Base-by-base conservation (phyloP, 495 filamentous ascomycete species). In the Trypethelium eluteriae region DNA sequence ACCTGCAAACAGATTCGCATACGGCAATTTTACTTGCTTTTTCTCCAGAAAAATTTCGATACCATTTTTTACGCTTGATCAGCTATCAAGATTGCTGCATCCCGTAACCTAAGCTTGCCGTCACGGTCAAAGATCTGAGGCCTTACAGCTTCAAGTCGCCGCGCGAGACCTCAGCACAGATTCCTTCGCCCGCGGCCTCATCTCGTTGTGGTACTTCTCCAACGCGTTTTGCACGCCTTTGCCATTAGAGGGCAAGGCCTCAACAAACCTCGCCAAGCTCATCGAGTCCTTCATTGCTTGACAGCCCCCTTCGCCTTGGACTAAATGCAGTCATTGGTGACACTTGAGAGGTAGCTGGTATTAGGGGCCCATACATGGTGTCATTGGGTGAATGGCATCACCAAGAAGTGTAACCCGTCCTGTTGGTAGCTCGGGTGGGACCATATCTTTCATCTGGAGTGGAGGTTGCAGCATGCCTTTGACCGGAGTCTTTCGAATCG, bases 131-230 rank as follows among this genome's bases (percentile, higher is more conserved):
- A 25, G 2, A 16, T 18, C 12, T 18, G 5, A 53, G 18, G 49
- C 49, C 49, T 53, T n/a, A 2, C n/a, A 5, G 11, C 11, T 53
- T n/a, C 2, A 53, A 18, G 49, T 14, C n/a, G 49, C 49, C 18
- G 49, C 49, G 5, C 49, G 49, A 7, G 49, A 53, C 12, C n/a
- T 11, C 18, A 53, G 18, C n/a, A 53, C 49, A 5, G 18, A 53
- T 39, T 56, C 34, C 38, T 38, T 62, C 39, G 44, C 66, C 16
- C 41, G 46, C 7, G 66, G 62, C 18, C 66, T 41, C 61, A 68
- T 64, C 25, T 57, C 47, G 11, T 38, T 38, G 61, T 64, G 61
- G 38, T 68, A 63, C 10, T 41, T 32, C 9, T 18, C 56, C 11
- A 64, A n/a, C 18, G 14, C 47, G 9, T 68, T 44, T 25, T 18